Evolutionary conservation across 352 stramenopile genomes (phyloP).

Genomic region (Discostella stelligera): DNA sequence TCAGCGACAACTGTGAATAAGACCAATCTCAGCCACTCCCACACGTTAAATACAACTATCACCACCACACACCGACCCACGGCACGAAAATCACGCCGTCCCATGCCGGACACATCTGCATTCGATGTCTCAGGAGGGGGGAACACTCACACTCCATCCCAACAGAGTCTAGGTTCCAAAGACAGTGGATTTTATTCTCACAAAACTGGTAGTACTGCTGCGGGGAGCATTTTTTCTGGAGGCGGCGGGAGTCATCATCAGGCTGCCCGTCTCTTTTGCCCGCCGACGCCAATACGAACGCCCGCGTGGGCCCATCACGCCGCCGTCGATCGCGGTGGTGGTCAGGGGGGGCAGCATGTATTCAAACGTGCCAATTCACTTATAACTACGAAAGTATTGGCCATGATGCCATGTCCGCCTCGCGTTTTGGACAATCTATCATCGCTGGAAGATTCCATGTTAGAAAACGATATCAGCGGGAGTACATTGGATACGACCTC

Average conservation of each 20-base stretch:
- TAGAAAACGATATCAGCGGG: conserved; percentile 62
- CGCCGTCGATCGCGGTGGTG: conserved; percentile 6
- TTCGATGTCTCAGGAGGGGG: conserved; percentile 52
- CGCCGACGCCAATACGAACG: conserved; percentile 71
- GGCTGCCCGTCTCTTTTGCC: conserved; percentile 50
- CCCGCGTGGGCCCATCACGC: conserved; percentile 61
- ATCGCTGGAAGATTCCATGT: conserved; percentile 68
- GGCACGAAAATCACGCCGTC: conserved; percentile 42
- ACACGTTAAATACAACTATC: conserved; percentile 20
- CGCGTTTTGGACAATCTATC: conserved; percentile 63
- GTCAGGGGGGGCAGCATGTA: conserved; percentile 5
- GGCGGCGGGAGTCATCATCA: not conserved
- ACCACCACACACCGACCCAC: conserved; percentile 26
- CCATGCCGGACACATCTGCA: conserved; percentile 77
- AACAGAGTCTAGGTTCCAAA: conserved; percentile 39
- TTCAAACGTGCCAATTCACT: conserved; percentile 61
- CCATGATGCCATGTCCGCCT: conserved; percentile 61
- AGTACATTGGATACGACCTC: conserved; percentile 29
- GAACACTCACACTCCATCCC: conserved; percentile 21
- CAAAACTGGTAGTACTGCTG: conserved; percentile 34
- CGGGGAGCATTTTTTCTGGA: conserved; percentile 7
- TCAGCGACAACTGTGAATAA: conserved; percentile 18
- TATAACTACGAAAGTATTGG: conserved; percentile 68
- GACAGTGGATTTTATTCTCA: conserved; percentile 41
- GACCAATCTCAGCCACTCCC: conserved; percentile 12